Base-by-base conservation (phyloP, 2,329 filamentous ascomycete genomes). In the Aspergillus versicolor region DNA sequence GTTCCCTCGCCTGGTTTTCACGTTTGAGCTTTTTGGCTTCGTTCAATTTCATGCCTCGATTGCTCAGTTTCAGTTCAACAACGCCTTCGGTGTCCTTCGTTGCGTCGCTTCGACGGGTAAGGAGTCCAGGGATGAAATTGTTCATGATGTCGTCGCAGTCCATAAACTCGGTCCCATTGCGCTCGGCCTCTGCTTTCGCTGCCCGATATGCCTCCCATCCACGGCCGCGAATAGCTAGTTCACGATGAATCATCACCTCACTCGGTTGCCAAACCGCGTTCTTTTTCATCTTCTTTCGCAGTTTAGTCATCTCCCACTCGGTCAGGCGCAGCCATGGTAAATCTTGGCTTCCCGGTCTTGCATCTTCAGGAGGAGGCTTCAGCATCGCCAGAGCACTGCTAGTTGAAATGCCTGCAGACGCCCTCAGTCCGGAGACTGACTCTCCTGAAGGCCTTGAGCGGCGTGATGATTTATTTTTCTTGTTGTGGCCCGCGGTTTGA, bases 211-310 rank as follows among this genome's bases (percentile, higher is more conserved):
- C 77, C 44, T 81, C 78, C 75, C 77, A 79, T 4, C 79, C 79
- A 53, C 85, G 82, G 38, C 82, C 82, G 43, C 83, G 79, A 48
- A 81, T 77, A 45, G 83, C 81, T n/a, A 88, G 77, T 70, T 88
- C 84, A 32, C 85, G 81, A 56, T 83, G 79, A 46, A 88, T 85
- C 85, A 88, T 88, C 11, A 86, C 84, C 59, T 85, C 83, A 61
- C 84, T 87, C 1, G 85, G 85, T 44, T 84, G 82, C 85, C 85
- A 88, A n/a, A 86, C 81, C 5, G 84, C 84, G 61, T 88, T 88
- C 76, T 88, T 88, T 76, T 88, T 88, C 85, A 88, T 88, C 63
- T 84, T 81, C 71, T 88, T 88, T 52, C 85, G 79, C 22, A 88
- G 71, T 51, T 82, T 84, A 5, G 84, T 85, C 84, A 88, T 86